Conservation (phyloP, 768 basidiomycete genomes). For the Auricularia sp. region DNA sequence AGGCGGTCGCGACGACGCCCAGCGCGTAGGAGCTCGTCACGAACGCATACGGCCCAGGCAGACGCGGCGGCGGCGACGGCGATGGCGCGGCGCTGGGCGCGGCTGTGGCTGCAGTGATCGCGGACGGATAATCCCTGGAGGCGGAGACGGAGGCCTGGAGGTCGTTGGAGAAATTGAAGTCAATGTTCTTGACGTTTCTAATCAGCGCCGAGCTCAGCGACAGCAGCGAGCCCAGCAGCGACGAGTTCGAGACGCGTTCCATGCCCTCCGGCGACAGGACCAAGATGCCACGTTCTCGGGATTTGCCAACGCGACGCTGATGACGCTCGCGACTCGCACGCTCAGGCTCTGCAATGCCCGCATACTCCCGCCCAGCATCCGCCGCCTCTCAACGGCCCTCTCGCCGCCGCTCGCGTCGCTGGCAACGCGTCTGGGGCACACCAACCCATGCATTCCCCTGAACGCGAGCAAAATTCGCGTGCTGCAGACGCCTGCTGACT, state of each 20-base stretch:
- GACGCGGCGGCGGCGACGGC: not conserved
- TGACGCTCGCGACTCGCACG: not conserved
- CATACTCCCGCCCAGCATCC: not conserved
- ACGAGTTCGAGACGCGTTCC: not conserved
- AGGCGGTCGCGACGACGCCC: constrained; percentile 54
- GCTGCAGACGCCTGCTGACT: constrained; percentile 47
- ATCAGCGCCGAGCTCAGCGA: not conserved
- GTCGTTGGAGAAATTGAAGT: not conserved
- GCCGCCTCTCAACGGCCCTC: not conserved
- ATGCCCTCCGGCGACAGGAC: not conserved
- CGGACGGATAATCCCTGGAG: not conserved
- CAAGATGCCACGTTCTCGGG: not conserved
- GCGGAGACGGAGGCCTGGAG: not conserved
- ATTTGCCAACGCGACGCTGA: not conserved
- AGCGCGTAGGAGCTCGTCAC: constrained; percentile 65
- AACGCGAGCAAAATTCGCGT: constrained; percentile 41
- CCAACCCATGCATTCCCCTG: constrained; percentile 41
- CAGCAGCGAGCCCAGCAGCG: not conserved
- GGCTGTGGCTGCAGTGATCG: not conserved
- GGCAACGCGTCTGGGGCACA: not conserved
- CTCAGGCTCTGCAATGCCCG: not conserved
- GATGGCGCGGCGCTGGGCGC: not conserved
- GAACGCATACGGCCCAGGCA: constrained; percentile 63
- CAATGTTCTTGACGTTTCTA: not conserved
- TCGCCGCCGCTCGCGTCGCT: not conserved